Base-by-base conservation (phyloP, 176 grass and related monocot genomes). In the Tillandsia leiboldiana region DNA sequence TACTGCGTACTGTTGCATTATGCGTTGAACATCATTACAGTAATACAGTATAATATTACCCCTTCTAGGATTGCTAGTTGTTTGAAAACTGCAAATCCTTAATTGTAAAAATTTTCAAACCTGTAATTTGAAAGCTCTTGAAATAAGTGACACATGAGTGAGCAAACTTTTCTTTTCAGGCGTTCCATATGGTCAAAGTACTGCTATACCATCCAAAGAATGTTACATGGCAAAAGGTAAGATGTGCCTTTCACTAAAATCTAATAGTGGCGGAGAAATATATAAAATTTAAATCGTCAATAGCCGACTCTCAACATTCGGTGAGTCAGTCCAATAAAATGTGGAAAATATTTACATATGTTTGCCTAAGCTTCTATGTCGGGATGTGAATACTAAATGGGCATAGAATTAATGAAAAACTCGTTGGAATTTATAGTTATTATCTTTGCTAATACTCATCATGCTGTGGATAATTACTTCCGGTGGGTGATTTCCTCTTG, bases 211-310 rank as follows among this genome's bases (percentile, higher is more conserved):
- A 91, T 91, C 84, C 70, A 87, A 84, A 91, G 84, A 89, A 91
- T 85, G 76, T 82, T 81, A 78, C 74, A 90, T 87, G 94, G 81
- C 84, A 85, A 91, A 97, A 97, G 94, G 94, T 97, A 90, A 85
- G 89, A 80, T 78, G 51, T 64, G 49, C 69, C 58, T 62, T 63
- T 65, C 33, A 42, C 33, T 42, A 42, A 42, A 42, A 42, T 42
- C 33, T 42, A 6, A 42, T 42, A 42, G 33, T 42, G 33, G 33
- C 33, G 33, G 33, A 42, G 33, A 6, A 42, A 42, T 42, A 42
- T 42, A 42, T 42, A 42, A 42, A 42, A 42, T 42, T 7, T 42
- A 42, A 42, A 42, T 42, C 33, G 33, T 42, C 33, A 42, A 42
- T 42, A 42, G 33, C 33, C 33, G 6, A 42, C 7, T 42, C 33